A percentile compares a stretch with the other conserved stretches of the same genome.
phyloP scores from a whole-genome alignment of 176 grass and related monocot species.

The Aegilops speltoides region DNA sequence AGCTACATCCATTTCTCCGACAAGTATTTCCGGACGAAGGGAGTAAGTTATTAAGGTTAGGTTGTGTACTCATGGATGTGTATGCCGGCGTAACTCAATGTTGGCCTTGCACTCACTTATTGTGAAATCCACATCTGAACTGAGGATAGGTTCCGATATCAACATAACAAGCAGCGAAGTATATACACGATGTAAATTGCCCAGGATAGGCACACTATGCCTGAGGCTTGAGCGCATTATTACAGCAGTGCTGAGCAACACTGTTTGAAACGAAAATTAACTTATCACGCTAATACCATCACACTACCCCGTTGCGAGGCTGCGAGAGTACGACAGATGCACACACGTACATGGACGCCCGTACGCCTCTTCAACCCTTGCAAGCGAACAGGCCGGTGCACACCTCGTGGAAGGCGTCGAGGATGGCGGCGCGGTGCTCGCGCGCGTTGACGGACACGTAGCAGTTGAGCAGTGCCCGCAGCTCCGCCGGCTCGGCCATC shows the following conservation, averaged over 20 bases:
- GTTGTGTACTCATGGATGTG: too few species aligned
- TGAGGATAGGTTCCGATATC: not conserved
- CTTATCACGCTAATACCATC: slow-evolving; percentile 4
- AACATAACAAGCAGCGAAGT: not conserved
- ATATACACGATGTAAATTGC: not conserved
- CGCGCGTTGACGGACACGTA: slow-evolving; percentile 79
- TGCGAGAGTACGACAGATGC: not conserved
- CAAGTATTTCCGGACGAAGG: too few species aligned
- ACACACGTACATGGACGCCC: not conserved
- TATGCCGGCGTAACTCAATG: not conserved
- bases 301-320: not conserved
- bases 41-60: too few species aligned
- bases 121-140: not conserved
- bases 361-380: slow-evolving; percentile 7
- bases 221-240: slow-evolving; percentile 24
- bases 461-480: slow-evolving; percentile 85
- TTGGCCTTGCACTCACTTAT: not conserved
- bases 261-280: not conserved
- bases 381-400: slow-evolving; percentile 67
- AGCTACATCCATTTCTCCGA: too few species aligned
- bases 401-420: slow-evolving; percentile 91
- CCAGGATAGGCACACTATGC: not conserved
- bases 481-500: slow-evolving; percentile 74
- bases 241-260: not conserved
- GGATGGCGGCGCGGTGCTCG: slow-evolving; percentile 70